Evolutionary conservation across 192 early-diverging fungal species (phyloP).

Genomic region (Entrophospora sp.): DNA sequence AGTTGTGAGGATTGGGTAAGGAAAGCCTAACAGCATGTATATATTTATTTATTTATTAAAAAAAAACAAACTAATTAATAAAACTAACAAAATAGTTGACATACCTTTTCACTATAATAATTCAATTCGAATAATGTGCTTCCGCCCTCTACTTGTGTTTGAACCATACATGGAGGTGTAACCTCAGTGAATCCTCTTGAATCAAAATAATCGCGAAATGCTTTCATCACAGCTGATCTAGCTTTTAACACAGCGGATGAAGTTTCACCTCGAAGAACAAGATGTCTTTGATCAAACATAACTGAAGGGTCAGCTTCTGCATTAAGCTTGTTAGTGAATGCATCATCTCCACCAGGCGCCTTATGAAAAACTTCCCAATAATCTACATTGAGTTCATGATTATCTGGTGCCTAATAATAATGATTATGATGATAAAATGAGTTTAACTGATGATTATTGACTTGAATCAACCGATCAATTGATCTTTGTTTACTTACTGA

Average conservation of each 20-base stretch:
- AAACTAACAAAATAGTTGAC: background rate
- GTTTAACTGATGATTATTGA: too few relatives aligned
- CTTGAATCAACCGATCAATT: too few relatives aligned
- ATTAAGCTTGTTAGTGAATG: constrained; percentile 85
- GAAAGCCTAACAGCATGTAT: constrained; percentile 56
- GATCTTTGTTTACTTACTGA: constrained; percentile 40
- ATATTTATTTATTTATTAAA: too few relatives aligned
- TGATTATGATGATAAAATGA: too few relatives aligned
- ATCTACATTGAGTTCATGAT: constrained; percentile 91
- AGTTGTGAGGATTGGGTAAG: constrained; percentile 98
- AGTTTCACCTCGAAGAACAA: constrained; percentile 91
- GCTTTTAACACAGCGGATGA: constrained; percentile 80
- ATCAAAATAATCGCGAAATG: constrained; percentile 96
- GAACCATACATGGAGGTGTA: constrained; percentile 97
- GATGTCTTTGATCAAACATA: constrained; percentile 87
- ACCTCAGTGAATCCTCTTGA: constrained; percentile 72
- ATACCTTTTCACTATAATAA: constrained; percentile 89
- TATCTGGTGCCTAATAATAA: constrained; percentile 82
- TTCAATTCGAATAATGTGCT: constrained; percentile 89
- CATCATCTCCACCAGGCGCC: constrained; percentile 91
- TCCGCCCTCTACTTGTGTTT: constrained; percentile 98
- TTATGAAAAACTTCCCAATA: constrained; percentile 92
- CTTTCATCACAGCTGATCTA: constrained; percentile 74
- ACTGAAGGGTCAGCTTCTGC: constrained; percentile 81
- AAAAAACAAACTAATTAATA: constrained; percentile 5